Conservation (phyloP, 192 early-diverging fungal species). For the Linnemannia elongata region DNA sequence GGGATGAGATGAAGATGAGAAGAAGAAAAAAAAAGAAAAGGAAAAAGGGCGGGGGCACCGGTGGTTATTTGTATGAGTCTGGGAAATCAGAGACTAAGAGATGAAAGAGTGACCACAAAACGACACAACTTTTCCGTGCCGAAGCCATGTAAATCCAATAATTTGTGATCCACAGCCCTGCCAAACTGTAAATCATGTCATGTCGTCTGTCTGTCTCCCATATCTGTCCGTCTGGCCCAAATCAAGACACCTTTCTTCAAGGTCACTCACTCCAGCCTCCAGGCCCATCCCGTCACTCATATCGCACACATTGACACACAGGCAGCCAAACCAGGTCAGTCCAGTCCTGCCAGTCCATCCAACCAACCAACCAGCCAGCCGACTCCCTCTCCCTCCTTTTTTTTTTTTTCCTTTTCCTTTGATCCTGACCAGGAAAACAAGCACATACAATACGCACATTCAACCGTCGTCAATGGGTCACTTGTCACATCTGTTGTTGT, state of each 20-base stretch:
- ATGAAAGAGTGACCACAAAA: background rate
- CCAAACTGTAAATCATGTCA: background rate
- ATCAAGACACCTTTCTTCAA: background rate
- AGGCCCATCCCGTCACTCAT: background rate
- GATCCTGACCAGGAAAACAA: background rate
- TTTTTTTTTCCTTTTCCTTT: background rate
- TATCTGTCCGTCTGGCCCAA: constrained; percentile 1
- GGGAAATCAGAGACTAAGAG: background rate
- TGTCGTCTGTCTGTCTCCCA: background rate
- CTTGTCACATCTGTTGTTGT: background rate
- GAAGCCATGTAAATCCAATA: background rate
- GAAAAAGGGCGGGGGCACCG: background rate
- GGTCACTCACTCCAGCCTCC: background rate
- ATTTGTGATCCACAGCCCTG: background rate
- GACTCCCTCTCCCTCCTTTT: background rate
- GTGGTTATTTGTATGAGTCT: background rate
- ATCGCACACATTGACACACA: too few relatives aligned
- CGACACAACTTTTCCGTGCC: background rate
- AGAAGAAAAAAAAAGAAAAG: background rate
- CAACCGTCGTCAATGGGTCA: constrained; percentile 5
- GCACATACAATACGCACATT: background rate
- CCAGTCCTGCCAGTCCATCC: background rate
- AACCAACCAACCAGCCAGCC: background rate
- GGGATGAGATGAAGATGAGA: constrained; percentile 13
- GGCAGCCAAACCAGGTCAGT: too few relatives aligned